phyloP scores from a whole-genome alignment of 371 early-diverging fungal species.

The Mucor racemosus region DNA sequence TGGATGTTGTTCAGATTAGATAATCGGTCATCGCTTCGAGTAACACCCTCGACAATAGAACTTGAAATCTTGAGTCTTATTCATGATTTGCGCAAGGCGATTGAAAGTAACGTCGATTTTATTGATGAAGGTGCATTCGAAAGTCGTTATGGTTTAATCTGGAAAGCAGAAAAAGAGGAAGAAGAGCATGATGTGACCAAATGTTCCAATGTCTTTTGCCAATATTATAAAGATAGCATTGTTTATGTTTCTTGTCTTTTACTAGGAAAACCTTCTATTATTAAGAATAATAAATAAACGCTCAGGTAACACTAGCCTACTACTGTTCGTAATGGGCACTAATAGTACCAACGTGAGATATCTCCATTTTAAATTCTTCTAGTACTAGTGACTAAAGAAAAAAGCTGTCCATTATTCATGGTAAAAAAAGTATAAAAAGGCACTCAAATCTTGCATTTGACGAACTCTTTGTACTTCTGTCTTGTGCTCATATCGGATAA shows the following conservation, averaged over 20 bases:
- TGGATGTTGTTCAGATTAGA: background rate
- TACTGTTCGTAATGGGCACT: no score
- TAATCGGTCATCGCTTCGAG: background rate
- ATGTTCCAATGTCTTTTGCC: conserved; percentile 2
- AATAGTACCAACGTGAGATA: no score
- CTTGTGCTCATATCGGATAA: conserved; percentile 57
- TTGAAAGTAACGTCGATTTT: background rate
- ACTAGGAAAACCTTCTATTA: background rate
- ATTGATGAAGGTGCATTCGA: conserved; percentile 2
- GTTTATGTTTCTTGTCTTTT: background rate
- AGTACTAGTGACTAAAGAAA: background rate
- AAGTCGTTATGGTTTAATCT: background rate
- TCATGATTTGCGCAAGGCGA: background rate
- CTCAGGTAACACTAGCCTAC: background rate
- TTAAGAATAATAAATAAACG: background rate
- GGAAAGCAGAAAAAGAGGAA: background rate
- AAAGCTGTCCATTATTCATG: background rate
- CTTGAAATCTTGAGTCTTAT: background rate
- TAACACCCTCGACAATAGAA: background rate
- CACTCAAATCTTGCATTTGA: background rate
- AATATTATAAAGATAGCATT: background rate
- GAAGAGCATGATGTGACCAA: background rate
- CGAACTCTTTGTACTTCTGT: conserved; percentile 46
- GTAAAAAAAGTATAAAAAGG: conserved; percentile 20
- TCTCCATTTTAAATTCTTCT: background rate